Conservation (phyloP, 2,329 filamentous ascomycete species). For the Metarhizium rileyi region DNA sequence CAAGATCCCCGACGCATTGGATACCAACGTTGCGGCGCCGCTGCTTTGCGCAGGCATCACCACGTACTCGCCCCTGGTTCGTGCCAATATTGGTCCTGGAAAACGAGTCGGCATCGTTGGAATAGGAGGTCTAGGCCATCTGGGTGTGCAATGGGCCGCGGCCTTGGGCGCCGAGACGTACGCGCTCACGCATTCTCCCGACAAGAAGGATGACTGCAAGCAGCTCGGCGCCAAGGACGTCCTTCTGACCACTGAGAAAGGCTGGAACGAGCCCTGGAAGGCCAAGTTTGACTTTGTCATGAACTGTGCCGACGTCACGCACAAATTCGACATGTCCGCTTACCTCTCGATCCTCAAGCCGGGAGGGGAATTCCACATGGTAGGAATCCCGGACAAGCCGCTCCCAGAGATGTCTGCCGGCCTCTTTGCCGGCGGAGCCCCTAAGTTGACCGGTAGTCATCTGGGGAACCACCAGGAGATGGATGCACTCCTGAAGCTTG, state of each 20-base stretch:
- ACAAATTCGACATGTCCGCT: slow-evolving; percentile 43
- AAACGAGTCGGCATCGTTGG: slow-evolving; percentile 64
- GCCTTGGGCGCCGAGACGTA: slow-evolving; percentile 60
- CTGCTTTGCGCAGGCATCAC: slow-evolving; percentile 75
- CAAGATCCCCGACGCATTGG: slow-evolving; percentile 44
- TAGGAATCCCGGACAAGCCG: slow-evolving; percentile 44
- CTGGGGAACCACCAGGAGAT: slow-evolving; percentile 53
- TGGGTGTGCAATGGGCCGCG: slow-evolving; percentile 60
- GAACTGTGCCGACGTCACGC: slow-evolving; percentile 37
- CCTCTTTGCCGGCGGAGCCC: slow-evolving; percentile 39
- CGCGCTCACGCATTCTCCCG: slow-evolving; percentile 49
- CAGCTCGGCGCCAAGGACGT: slow-evolving; percentile 53
- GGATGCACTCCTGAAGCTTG: slow-evolving; percentile 46
- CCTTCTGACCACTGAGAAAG: slow-evolving; percentile 35
- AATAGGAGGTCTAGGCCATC: slow-evolving; percentile 64
- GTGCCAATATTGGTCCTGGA: slow-evolving; percentile 58
- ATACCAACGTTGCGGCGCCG: slow-evolving; percentile 46
- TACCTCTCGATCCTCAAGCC: slow-evolving; percentile 44
- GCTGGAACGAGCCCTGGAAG: slow-evolving; percentile 47
- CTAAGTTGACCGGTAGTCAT: slow-evolving; percentile 44
- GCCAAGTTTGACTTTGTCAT: slow-evolving; percentile 42
- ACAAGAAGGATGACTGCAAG: slow-evolving; percentile 49
- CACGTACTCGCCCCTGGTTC: slow-evolving; percentile 56
- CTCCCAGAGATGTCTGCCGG: slow-evolving; percentile 32
- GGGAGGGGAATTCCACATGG: slow-evolving; percentile 46